phyloP scores from a whole-genome alignment of 805 yeast genomes.

The Candida manassasensis region DNA sequence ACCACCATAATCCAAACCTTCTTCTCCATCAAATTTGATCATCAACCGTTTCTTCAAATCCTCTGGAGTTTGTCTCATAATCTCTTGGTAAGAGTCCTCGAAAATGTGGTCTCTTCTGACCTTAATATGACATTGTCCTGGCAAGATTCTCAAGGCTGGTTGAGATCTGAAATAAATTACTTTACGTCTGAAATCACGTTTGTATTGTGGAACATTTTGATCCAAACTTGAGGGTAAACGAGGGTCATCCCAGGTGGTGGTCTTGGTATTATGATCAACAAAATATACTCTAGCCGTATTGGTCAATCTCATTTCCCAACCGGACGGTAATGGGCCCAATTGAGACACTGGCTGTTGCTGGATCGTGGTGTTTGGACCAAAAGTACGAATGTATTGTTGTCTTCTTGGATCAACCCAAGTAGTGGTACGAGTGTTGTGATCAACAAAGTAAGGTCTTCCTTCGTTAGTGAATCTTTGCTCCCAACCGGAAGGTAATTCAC shows the following conservation, averaged over 20 bases:
- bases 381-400: conserved; percentile 95
- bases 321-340: conserved; percentile 95
- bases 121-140: conserved; percentile 98
- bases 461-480: conserved; percentile 97
- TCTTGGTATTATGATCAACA: conserved; percentile 98
- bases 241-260: conserved; percentile 99
- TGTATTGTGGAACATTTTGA: conserved; percentile 98
- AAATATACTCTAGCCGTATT: conserved; percentile 98
- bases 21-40: conserved; percentile 99
- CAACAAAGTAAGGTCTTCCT: conserved; percentile 97
- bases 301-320: conserved; percentile 99
- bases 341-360: conserved; percentile 98
- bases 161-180: conserved; percentile 96
- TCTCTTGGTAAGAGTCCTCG: conserved; percentile 96
- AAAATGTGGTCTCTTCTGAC: conserved; percentile 94
- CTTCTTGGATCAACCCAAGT: conserved; percentile 99
- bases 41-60: conserved; percentile 94
- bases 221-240: conserved; percentile 95
- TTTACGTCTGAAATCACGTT: conserved; percentile 97
- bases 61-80: conserved; percentile 98
- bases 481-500: conserved; percentile 98
- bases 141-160: conserved; percentile 93
- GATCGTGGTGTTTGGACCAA: conserved; percentile 85
- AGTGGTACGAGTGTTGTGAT: conserved; percentile 98
- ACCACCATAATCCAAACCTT: conserved; percentile 99